Evolutionary conservation across 768 basidiomycete species (phyloP).

Genomic region (Psilocybe cyanescens): DNA sequence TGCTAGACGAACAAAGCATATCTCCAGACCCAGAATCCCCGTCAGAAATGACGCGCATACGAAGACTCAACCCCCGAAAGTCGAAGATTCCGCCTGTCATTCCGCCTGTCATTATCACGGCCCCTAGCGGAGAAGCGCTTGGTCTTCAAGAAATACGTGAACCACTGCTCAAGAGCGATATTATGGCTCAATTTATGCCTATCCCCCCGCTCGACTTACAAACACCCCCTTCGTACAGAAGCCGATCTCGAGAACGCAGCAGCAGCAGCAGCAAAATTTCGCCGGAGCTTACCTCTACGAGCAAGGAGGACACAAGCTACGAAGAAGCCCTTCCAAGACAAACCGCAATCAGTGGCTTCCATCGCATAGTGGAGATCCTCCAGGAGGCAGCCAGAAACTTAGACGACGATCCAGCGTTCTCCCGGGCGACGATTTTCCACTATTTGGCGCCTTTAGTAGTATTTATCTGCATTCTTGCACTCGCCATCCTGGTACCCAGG

Average conservation of each 20-base stretch:
- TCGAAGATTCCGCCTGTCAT: neutral
- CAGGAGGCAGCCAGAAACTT: conserved; percentile 15
- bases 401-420: conserved; percentile 4
- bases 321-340: neutral
- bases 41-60: neutral
- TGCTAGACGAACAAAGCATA: neutral
- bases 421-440: conserved; percentile 13
- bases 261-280: neutral
- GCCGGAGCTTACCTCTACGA: neutral
- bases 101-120: neutral
- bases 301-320: neutral
- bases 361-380: conserved; percentile 11
- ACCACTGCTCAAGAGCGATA: neutral
- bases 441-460: conserved; percentile 8
- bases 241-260: neutral
- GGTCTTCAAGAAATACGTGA: neutral
- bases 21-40: conserved; percentile 4
- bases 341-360: neutral
- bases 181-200: neutral
- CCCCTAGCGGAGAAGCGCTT: neutral
- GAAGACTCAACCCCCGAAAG: neutral
- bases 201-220: neutral
- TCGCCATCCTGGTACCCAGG: conserved; percentile 12
- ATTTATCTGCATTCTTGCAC: conserved; percentile 13
- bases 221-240: neutral